Base-by-base conservation (phyloP, 257 asterid genomes). In the Solanum stenotomum region DNA sequence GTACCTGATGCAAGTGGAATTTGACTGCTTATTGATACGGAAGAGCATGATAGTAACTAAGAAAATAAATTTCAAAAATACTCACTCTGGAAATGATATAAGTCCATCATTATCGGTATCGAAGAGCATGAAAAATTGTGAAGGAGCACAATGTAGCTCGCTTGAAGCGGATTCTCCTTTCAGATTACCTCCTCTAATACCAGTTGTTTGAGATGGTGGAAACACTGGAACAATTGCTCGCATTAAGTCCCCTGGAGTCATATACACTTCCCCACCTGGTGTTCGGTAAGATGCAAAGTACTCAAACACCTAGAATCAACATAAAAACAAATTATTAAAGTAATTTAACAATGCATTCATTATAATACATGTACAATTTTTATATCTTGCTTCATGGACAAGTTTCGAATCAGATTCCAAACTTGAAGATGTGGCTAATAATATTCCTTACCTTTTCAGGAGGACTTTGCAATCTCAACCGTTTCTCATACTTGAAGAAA, bases 401-500 rank as follows among this genome's bases (percentile, higher is more conserved):
- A 14, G 1, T 71, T 71, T 16, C 13, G n/a, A 42, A 78, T 25
- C 63, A 3, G 38, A 42, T n/a, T 10, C 37, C 16, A 34, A 74
- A 74, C 82, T 75, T 22, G 31, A 85, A 29, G 23, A 81, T 44
- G 20, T 42, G 10, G 8, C 20, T 33, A 40, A 35, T 49, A 59
- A 27, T 4, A 15, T 35, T 25, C 8, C 46, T 63, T 88, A 96
- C 99, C 98, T 96, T 96, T 87, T 95, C 99, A 11, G 99, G 98
- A 87, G 98, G 95, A 34, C 99, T 96, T 84, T 92, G 94, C 76
- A 94, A 89, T 89, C 99, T 88, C 87, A 96, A 89, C 37, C 99
- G 95, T 89, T 96, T 95, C 94, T 96, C 99, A 89, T 96, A 96
- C 92, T 96, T 96, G 92, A 96, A 96, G 96, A 96, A 96, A 56